Evolutionary conservation across 345 rosid genomes (phyloP).

Genomic region (Draba incana): DNA sequence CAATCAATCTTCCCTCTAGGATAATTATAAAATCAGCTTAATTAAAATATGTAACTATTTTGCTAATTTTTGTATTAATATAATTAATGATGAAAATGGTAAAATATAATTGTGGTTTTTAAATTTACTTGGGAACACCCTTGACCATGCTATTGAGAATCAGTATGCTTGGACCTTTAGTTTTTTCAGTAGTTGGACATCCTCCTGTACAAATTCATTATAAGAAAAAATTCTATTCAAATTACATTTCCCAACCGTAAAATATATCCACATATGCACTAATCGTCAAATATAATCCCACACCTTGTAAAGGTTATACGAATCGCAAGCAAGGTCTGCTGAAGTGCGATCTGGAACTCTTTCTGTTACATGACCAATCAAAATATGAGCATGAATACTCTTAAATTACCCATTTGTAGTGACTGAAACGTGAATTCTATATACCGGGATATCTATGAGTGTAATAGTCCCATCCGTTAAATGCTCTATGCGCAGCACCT

Average conservation of each 20-base stretch:
- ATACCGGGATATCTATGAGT: slow-evolving; percentile 39
- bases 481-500: slow-evolving; percentile 35
- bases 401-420: no score
- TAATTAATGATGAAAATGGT: no score
- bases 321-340: slow-evolving; percentile 31
- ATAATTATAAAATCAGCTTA: no score
- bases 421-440: no score
- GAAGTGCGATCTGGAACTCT: slow-evolving; percentile 12
- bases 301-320: slow-evolving; percentile 20
- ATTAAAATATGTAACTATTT: no score
- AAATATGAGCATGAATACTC: background rate
- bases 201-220: slow-evolving; percentile 16
- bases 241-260: background rate
- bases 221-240: slow-evolving; percentile 9
- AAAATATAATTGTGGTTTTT: background rate
- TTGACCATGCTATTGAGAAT: slow-evolving; percentile 43
- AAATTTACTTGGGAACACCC: slow-evolving; percentile 51
- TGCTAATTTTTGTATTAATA: no score
- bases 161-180: slow-evolving; percentile 25
- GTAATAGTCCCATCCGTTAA: slow-evolving; percentile 29
- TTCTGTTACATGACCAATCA: slow-evolving; percentile 1
- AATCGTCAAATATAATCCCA: background rate
- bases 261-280: background rate
- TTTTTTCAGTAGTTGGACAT: slow-evolving; percentile 1
- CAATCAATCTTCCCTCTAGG: slow-evolving; percentile 8